Percentiles rank a stretch among this genome's conserved stretches.
Conservation (phyloP, 2,329 filamentous ascomycete species). For the Arachnopeziza araneosa region DNA sequence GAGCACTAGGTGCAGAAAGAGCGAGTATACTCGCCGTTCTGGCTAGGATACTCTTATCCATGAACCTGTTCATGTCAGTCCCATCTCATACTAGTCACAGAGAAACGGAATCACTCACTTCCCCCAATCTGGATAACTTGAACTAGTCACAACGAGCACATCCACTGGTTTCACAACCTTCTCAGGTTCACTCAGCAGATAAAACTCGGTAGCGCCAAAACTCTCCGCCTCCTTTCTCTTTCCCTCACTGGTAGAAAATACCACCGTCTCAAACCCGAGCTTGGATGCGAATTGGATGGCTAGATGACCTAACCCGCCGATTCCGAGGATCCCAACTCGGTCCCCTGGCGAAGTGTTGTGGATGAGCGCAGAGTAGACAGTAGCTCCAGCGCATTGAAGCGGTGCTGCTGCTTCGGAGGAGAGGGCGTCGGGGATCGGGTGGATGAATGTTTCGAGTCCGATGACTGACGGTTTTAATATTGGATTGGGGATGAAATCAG, state of each 20-base stretch:
- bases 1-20: conserved; percentile 8
- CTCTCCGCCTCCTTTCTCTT: conserved; percentile 54
- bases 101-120: background rate
- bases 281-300: conserved; percentile 55
- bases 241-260: conserved; percentile 50
- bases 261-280: conserved; percentile 55
- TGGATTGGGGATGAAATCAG: background rate
- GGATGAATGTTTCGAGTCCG: conserved; percentile 36
- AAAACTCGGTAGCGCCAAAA: conserved; percentile 54
- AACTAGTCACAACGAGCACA: conserved; percentile 11
- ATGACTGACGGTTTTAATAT: conserved; percentile 28
- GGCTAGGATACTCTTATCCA: conserved; percentile 1
- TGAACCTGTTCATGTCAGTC: conserved; percentile 1
- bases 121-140: background rate
- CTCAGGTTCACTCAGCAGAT: conserved; percentile 38
- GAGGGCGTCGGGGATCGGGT: conserved; percentile 34
- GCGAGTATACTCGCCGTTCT: conserved; percentile 1
- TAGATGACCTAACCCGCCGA: conserved; percentile 56
- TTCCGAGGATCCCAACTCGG: conserved; percentile 42
- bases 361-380: background rate
- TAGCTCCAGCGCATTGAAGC: conserved; percentile 34
- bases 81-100: background rate
- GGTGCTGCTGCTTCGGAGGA: conserved; percentile 34
- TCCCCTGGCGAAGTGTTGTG: conserved; percentile 1
- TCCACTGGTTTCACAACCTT: background rate